Base-by-base conservation (phyloP, 805 yeast species). In the Debaryomyces maramus region DNA sequence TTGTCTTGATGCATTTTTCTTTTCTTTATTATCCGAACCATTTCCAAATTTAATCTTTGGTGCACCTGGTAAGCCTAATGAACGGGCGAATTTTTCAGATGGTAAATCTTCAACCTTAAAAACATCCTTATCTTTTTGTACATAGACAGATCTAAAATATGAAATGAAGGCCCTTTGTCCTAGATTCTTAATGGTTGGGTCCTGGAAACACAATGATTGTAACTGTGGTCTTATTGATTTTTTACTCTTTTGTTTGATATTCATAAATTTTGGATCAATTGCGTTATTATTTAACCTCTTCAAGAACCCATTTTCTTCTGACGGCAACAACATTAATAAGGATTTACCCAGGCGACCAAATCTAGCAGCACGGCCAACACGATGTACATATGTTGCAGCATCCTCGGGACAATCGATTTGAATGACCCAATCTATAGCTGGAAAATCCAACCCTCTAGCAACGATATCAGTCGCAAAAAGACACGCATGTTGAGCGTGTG, bases 101-200 rank as follows among this genome's bases (percentile, higher is more conserved):
- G 96, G 95, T 3, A 91, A 58, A 34, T 80, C 78, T 9, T 81
- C 85, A 28, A 89, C 74, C 48, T 85, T 79, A 66, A 93, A 93
- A 9, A 90, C 82, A 27, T 82, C 85, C 60, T 88, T 88, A 57
- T 91, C 96, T 53, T 83, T 81, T 63, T 90, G 97, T 34, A 93
- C 70, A 56, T 83, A 83, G 5, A 93, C 77, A 2, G 97, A 87
- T 51, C 88, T 77, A 61, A 84, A 82, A 60, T 93, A 93, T 7
- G 98, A 87, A 31, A 90, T 86, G 54, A 93, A 93, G 6, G 97
- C 97, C 59, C 91, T 87, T 67, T 93, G 99, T 1, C 93, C 99
- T 53, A 93, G 70, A 58, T 93, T 91, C 62, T 93, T 93, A 47
- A 93, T 67, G 52, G 87, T 88, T 0, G 98, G 96, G 52, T 85